Evolutionary conservation across 371 early-diverging fungal species (phyloP).

Genomic region (Mortierella sp.): DNA sequence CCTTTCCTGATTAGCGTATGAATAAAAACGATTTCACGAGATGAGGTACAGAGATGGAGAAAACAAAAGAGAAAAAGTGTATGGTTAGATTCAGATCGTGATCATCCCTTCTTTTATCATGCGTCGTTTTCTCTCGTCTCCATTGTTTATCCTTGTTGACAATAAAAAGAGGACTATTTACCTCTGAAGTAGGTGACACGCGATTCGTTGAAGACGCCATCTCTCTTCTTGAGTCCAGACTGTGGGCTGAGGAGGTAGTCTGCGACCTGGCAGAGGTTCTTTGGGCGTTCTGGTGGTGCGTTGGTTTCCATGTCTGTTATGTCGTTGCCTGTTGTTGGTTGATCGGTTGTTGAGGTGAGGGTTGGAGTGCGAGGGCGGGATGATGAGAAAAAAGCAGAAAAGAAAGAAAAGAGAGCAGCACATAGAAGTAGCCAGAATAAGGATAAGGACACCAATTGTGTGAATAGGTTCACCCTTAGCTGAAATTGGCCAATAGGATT

Average conservation of each 20-base stretch:
- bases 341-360: constrained; percentile 6
- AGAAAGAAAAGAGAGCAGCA: neutral
- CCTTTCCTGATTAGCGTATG: constrained; percentile 82
- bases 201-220: constrained; percentile 92
- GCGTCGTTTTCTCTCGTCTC: neutral
- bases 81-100: neutral
- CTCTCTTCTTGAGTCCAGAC: constrained; percentile 83
- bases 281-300: constrained; percentile 61
- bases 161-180: constrained; percentile 32
- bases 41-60: neutral
- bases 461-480: neutral
- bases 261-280: constrained; percentile 73
- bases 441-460: neutral
- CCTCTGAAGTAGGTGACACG: constrained; percentile 96
- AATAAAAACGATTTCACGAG: neutral
- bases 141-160: neutral
- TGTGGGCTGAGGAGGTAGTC: constrained; percentile 72
- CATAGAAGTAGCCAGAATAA: constrained; percentile 15
- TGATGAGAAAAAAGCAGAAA: constrained; percentile 10
- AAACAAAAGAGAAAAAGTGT: neutral
- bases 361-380: neutral
- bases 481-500: constrained; percentile 21
- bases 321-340: neutral
- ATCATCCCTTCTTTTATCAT: neutral
- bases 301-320: constrained; percentile 36